Base-by-base conservation (phyloP, 192 early-diverging fungal species). In the Rhizoclosmatium sp. region DNA sequence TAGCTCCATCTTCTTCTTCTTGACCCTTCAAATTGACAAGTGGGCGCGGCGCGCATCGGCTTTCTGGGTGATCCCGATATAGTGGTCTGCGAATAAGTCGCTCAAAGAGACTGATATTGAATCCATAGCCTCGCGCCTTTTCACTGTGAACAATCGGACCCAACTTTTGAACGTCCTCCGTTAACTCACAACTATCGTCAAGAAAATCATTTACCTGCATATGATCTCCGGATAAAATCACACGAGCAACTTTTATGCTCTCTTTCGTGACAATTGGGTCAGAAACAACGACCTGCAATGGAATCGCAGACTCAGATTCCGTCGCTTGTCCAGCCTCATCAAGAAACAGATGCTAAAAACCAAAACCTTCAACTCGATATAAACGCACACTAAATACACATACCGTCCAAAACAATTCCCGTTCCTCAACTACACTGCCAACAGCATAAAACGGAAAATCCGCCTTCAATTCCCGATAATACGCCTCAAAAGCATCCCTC, bases 251-350 rank as follows among this genome's bases (percentile, higher is more conserved):
- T 14, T 65, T n/a, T 4, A 60, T 67, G 44, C 61, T 19, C 40
- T 16, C 45, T 49, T 71, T 65, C 51, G 67, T 59, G 65, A 68
- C 56, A 4, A 67, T 9, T 14, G 56, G 54, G 4, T 68, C 82
- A n/a, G 71, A 69, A 42, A 82, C 56, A 61, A 89, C 69, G 58
- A 84, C 76, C 2, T 81, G 81, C 45, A 91, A 61, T 2, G 88
- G 85, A 47, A 89, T 82, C 39, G 81, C 60, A 1, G 83, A 83
- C 40, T 91, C 89, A 0, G 88, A 82, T 64, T 91, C 89, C 47
- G 86, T 80, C 0, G 89, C 88, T 51, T 91, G 89, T 4, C 83
- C 89, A 21, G 85, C 86, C 56, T 91, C 89, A 80, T 91, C 89
- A 44, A 91, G 81, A 62, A 91, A 71, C 12, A 88, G 59, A 54